A percentile compares a stretch with the other conserved stretches of the same genome.
Evolutionary conservation across 2,329 filamentous ascomycete species (phyloP).

Genomic region (Colletotrichum eleusines): DNA sequence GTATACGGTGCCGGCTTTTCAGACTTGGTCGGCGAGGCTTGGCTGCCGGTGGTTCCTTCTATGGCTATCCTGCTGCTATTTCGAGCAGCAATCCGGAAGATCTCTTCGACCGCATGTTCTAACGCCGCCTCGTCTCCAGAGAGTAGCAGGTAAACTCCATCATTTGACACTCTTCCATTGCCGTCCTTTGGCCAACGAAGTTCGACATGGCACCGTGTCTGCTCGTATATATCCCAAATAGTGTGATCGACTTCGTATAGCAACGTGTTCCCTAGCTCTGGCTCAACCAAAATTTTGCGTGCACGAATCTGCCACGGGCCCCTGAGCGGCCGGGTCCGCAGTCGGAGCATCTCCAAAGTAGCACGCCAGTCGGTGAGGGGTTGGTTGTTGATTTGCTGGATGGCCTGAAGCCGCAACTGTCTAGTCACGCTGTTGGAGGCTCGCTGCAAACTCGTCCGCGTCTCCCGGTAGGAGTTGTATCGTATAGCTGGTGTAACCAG

Average conservation of each 20-base stretch:
- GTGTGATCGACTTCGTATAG: conserved; percentile 42
- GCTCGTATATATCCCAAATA: conserved; percentile 49
- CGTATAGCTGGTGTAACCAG: conserved; percentile 45
- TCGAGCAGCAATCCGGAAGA: conserved; percentile 18
- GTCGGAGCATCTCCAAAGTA: conserved; percentile 54
- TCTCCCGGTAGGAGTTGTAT: conserved; percentile 42
- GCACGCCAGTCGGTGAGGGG: conserved; percentile 55
- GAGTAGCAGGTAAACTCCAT: conserved; percentile 19
- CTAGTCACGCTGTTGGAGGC: conserved; percentile 48
- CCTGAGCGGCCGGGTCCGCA: conserved; percentile 49
- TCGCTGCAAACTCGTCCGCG: conserved; percentile 40
- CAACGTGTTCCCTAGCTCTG: conserved; percentile 35
- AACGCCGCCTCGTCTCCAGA: conserved; percentile 37
- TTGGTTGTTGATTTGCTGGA: conserved; percentile 48
- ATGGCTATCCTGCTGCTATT: conserved; percentile 1
- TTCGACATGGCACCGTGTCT: conserved; percentile 44
- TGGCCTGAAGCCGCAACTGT: conserved; percentile 53
- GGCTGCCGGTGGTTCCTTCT: conserved; percentile 17
- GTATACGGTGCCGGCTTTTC: neutral
- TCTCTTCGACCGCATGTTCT: conserved; percentile 26
- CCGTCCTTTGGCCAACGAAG: conserved; percentile 30
- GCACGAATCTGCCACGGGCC: conserved; percentile 40
- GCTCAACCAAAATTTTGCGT: conserved; percentile 46
- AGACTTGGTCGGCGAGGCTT: neutral
- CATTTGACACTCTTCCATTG: neutral